Evolutionary conservation across 495 filamentous ascomycete species (phyloP).

Genomic region (Barbatosphaeria neglecta): DNA sequence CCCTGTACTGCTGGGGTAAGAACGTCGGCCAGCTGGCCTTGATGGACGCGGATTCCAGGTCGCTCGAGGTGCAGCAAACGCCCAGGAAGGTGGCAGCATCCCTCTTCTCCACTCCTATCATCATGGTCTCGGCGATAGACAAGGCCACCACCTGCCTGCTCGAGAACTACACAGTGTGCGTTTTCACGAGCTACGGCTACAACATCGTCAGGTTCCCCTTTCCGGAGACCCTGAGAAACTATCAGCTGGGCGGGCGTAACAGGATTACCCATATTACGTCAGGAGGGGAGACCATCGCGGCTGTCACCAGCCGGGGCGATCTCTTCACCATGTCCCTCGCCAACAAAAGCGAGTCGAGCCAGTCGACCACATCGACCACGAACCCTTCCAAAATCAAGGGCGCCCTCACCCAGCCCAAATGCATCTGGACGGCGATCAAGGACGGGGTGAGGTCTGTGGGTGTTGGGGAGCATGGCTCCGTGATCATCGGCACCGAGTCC

Average conservation of each 20-base stretch:
- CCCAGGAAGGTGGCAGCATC: slow-evolving; percentile 83
- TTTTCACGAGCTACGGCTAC: slow-evolving; percentile 90
- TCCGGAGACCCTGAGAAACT: slow-evolving; percentile 50
- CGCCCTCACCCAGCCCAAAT: slow-evolving; percentile 59
- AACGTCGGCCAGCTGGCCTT: slow-evolving; percentile 91
- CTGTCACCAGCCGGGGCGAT: slow-evolving; percentile 70
- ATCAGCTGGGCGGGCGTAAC: slow-evolving; percentile 50
- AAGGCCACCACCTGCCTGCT: slow-evolving; percentile 78
- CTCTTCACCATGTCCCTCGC: slow-evolving; percentile 71
- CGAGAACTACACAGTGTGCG: slow-evolving; percentile 76
- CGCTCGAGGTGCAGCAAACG: slow-evolving; percentile 65
- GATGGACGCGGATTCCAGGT: slow-evolving; percentile 87
- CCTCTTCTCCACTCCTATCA: slow-evolving; percentile 65
- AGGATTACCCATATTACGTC: slow-evolving; percentile 63
- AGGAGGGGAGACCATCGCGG: slow-evolving; percentile 83
- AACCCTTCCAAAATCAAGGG: slow-evolving; percentile 78
- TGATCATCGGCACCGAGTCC: slow-evolving; percentile 85
- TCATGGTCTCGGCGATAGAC: slow-evolving; percentile 78
- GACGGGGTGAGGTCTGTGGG: slow-evolving; percentile 72
- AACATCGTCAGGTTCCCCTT: slow-evolving; percentile 72
- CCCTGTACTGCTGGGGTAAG: slow-evolving; percentile 89
- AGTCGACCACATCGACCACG: slow-evolving; percentile 62
- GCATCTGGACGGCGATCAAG: slow-evolving; percentile 83
- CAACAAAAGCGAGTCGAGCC: slow-evolving; percentile 46
- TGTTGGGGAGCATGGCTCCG: slow-evolving; percentile 85